Base-by-base conservation (phyloP, 495 filamentous ascomycete species). In the Aspergillus kassunensis region DNA sequence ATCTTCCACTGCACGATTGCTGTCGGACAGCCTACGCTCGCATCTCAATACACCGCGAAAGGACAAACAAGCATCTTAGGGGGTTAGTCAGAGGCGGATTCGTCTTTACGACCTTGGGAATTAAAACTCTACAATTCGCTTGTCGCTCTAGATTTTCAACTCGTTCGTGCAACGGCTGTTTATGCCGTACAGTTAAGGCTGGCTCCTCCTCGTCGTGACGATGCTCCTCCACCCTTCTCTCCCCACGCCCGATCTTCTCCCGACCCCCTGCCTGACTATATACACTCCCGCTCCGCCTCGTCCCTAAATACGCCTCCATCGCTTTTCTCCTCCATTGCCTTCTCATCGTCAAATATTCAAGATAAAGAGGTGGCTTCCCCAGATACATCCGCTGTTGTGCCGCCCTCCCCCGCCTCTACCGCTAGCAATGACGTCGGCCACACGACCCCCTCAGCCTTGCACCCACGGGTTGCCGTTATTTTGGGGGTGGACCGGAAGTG, bases 401-500 rank as follows among this genome's bases (percentile, higher is more conserved):
- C 72, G 54, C 65, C 69, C 18, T 73, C 69, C 53, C 69, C 67
- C 43, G 51, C 67, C 43, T 69, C 68, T 29, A 62, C 63, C 53
- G 62, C 47, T 54, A 54, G 58, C 61, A 67, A 63, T 51, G 70
- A 72, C 59, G 61, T 54, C 47, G 62, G 62, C 33, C 65, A 68
- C 15, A 37, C 61, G 48, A 47, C 57, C 33, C 40, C 67, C 6
- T 73, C 69, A 21, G 66, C 66, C 24, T 62, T 84, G 36, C 83
- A 85, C 61, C 84, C 84, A 4, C 80, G 82, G 11, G 78, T 86
- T 29, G 84, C 84, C 19, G 80, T 85, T 43, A 73, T 87, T 29
- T 64, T 87, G 10, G 84, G 83, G 3, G 79, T 87, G 5, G 78
- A 80, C 37, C 73, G 72, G 49, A 75, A 74, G 49, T 87, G 83